These are phyloP conservation scores for Colletotrichum simmondsii DNA, from an alignment of 2,329 filamentous ascomycete species.

Conservation along the genomic window DNA sequence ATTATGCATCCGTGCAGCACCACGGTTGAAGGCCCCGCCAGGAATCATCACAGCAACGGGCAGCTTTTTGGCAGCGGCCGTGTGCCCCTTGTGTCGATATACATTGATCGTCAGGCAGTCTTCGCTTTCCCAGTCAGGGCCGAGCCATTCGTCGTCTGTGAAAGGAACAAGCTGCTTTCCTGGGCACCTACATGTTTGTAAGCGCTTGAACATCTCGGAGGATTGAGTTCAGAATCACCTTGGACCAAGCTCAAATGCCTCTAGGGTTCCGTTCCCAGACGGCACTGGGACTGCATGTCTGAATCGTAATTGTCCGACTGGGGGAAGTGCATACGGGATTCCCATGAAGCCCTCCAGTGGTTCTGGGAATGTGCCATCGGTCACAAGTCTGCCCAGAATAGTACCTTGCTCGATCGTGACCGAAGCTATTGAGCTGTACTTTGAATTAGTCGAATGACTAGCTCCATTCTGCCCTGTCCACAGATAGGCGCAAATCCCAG, in stretches of 20 bases:
- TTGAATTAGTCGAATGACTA: neutral
- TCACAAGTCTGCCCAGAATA: slow-evolving; percentile 44
- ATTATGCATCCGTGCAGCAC: slow-evolving; percentile 53
- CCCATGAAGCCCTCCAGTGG: slow-evolving; percentile 55
- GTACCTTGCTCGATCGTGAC: slow-evolving; percentile 44
- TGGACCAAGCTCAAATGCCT: slow-evolving; percentile 40
- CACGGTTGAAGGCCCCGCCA: slow-evolving; percentile 45
- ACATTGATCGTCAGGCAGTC: slow-evolving; percentile 66
- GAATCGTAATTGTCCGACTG: slow-evolving; percentile 55
- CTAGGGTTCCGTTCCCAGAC: slow-evolving; percentile 38
- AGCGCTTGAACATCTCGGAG: neutral
- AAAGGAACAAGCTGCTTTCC: slow-evolving; percentile 45
- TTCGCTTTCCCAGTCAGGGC: slow-evolving; percentile 52
- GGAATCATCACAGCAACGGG: slow-evolving; percentile 64
- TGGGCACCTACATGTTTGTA: slow-evolving; percentile 39
- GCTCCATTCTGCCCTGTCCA: neutral
- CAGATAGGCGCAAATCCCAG: neutral
- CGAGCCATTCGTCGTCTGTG: slow-evolving; percentile 42
- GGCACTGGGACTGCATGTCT: slow-evolving; percentile 45
- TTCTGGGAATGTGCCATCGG: slow-evolving; percentile 42
- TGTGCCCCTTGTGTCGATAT: slow-evolving; percentile 49
- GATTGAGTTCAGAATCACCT: slow-evolving; percentile 19
- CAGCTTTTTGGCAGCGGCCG: slow-evolving; percentile 41
- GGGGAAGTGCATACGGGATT: slow-evolving; percentile 59
- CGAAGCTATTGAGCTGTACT: slow-evolving; percentile 1